Evolutionary conservation across 768 basidiomycete species (phyloP), one percentile per base, ranked within the genome.

Genomic region (Suillus fuscotomentosus): DNA sequence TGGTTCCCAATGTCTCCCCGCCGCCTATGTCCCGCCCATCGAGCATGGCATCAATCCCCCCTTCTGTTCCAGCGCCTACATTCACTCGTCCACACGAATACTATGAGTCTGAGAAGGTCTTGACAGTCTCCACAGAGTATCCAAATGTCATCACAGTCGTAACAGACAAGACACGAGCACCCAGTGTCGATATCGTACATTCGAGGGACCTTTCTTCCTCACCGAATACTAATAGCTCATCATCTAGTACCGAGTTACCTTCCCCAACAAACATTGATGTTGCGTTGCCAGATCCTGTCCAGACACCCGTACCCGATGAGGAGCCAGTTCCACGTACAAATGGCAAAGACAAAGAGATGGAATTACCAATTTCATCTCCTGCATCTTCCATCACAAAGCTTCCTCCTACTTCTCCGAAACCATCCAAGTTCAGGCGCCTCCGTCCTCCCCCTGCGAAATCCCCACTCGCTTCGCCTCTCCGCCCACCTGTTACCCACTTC

Each of bases 391-490:
- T 65, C 20, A 69, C 67, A 14, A 55, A 42, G 38, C 57, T 63
- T 54, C 57, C 65, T 57, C 15, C 42, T 51, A 22, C 57, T 61
- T 20, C 67, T 27, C 57, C 63, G 0, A 70, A 60, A 66, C 68
- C 78, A 3, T 83, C 86, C 1, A 86, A 84, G 0, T 86, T 87
- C 71, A 81, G 86, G 34, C 84, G 81, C 27, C 73, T 80, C 45
- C 73, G 76, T 64, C 73, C 38, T 15, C 71, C 64, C 54, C 56
- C 70, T 24, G 24, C 69, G 36, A 67, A 70, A 31, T 62, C 69
- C 5, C 64, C 75, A 1, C 31, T 76, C 14, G 67, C 73, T 15
- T 71, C 77, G 15, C 75, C 81, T 9, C 70, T 81, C 17, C 76
- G 79, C 8, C 72, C 75, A 0, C 68, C 73, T 9, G 68, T 65